These are phyloP conservation scores for Opeltia flavorubescens DNA, from an alignment of 495 filamentous ascomycete species.

Conservation along the genomic window DNA sequence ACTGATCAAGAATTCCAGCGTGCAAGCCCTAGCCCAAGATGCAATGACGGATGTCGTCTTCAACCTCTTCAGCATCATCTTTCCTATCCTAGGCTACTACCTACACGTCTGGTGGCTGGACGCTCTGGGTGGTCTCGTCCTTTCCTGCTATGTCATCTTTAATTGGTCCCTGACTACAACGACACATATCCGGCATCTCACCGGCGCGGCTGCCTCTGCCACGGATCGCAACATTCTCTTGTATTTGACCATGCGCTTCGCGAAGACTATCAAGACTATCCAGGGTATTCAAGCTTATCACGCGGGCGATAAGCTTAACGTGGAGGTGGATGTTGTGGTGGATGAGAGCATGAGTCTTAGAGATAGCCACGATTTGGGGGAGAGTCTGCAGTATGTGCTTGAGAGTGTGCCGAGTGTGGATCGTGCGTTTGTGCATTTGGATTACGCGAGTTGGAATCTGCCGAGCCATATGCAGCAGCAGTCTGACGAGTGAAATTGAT, in stretches of 20 bases:
- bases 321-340: conserved; percentile 72
- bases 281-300: conserved; percentile 84
- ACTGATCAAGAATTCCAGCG: conserved; percentile 72
- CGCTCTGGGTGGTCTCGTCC: conserved; percentile 64
- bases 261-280: conserved; percentile 74
- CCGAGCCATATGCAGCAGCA: conserved; percentile 79
- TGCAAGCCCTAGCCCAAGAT: conserved; percentile 66
- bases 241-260: conserved; percentile 90
- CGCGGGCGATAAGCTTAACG: conserved; percentile 76
- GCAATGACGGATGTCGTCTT: conserved; percentile 69
- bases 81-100: conserved; percentile 63
- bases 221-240: conserved; percentile 75
- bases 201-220: conserved; percentile 64
- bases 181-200: conserved; percentile 71
- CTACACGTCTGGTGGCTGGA: conserved; percentile 75
- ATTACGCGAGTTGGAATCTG: conserved; percentile 70
- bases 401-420: conserved; percentile 71
- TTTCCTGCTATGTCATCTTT: conserved; percentile 70
- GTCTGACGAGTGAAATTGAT: conserved; percentile 11
- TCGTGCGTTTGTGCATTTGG: conserved; percentile 61
- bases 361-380: conserved; percentile 80
- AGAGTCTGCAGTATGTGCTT: conserved; percentile 79
- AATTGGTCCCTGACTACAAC: conserved; percentile 68
- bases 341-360: conserved; percentile 63
- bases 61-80: conserved; percentile 80